phyloP scores from a whole-genome alignment of 2,329 filamentous ascomycete genomes.

The Beauveria scarabaeidicola region DNA sequence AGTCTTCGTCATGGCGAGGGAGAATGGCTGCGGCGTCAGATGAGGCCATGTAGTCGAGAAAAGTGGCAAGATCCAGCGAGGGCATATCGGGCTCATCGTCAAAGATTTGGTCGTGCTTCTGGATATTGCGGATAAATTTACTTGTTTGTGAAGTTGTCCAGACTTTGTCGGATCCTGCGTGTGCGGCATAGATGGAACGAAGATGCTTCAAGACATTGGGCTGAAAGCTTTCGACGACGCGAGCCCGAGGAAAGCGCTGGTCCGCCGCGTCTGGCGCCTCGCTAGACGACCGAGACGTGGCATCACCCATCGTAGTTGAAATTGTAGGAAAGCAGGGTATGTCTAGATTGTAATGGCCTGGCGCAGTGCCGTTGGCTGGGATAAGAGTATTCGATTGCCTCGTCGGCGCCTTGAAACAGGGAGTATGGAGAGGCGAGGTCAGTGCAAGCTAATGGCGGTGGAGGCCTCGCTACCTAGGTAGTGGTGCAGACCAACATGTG shows the following conservation, averaged over 20 bases:
- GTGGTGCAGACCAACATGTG: too few relatives aligned
- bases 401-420: not conserved
- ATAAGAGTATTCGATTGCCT: not conserved
- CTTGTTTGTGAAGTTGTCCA: constrained; percentile 34
- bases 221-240: constrained; percentile 28
- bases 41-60: constrained; percentile 50
- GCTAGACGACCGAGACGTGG: not conserved
- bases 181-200: constrained; percentile 31
- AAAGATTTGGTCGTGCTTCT: constrained; percentile 18
- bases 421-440: not conserved
- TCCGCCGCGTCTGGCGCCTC: not conserved
- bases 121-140: constrained; percentile 33
- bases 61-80: constrained; percentile 38
- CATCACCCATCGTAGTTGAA: not conserved
- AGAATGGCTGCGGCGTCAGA: constrained; percentile 33
- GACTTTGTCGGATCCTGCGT: constrained; percentile 25
- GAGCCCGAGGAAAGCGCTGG: constrained; percentile 22
- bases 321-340: not conserved
- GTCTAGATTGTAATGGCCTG: too few relatives aligned
- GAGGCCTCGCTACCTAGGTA: not conserved
- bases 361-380: not conserved
- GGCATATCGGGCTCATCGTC: constrained; percentile 25
- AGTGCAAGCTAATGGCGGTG: not conserved
- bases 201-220: constrained; percentile 29
- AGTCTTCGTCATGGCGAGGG: constrained; percentile 35